Evolutionary conservation across 2,329 filamentous ascomycete genomes (phyloP).

Genomic region (Helotiales sp.): DNA sequence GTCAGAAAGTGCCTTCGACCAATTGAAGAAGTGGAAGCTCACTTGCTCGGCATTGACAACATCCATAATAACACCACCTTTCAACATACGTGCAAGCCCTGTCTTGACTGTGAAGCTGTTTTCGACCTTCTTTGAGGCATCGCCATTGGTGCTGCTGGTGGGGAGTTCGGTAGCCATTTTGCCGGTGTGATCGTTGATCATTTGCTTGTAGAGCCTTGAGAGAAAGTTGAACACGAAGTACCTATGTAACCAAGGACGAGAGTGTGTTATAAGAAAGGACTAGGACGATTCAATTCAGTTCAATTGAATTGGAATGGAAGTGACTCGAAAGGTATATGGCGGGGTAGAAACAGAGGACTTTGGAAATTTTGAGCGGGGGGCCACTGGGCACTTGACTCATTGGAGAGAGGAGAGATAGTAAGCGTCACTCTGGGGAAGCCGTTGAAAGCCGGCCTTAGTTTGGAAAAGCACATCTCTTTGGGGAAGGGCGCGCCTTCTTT

Average conservation of each 20-base stretch:
- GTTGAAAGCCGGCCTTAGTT: conserved; percentile 1
- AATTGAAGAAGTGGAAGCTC: conserved; percentile 27
- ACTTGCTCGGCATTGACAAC: conserved; percentile 89
- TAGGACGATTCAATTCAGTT: neutral
- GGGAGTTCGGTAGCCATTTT: conserved; percentile 51
- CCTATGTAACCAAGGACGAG: too few relatives aligned
- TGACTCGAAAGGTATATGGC: conserved; percentile 12
- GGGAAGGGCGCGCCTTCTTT: neutral
- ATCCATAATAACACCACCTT: conserved; percentile 99
- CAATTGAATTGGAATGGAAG: neutral
- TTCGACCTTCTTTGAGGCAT: conserved; percentile 32
- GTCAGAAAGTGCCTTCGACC: conserved; percentile 21
- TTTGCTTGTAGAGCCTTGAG: conserved; percentile 16
- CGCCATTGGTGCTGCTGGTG: conserved; percentile 41
- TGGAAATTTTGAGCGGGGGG: conserved; percentile 6
- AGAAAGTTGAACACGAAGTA: neutral
- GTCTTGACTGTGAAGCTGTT: conserved; percentile 85
- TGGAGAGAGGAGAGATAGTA: neutral
- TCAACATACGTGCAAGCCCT: conserved; percentile 95
- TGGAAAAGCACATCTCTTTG: neutral
- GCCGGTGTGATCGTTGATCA: conserved; percentile 34
- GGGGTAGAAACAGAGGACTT: neutral
- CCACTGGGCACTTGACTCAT: conserved; percentile 8
- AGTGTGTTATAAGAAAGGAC: too few relatives aligned
- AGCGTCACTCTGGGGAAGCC: conserved; percentile 8